Evolutionary conservation across 2,329 filamentous ascomycete species (phyloP).

Genomic region (Venturia pyrina): DNA sequence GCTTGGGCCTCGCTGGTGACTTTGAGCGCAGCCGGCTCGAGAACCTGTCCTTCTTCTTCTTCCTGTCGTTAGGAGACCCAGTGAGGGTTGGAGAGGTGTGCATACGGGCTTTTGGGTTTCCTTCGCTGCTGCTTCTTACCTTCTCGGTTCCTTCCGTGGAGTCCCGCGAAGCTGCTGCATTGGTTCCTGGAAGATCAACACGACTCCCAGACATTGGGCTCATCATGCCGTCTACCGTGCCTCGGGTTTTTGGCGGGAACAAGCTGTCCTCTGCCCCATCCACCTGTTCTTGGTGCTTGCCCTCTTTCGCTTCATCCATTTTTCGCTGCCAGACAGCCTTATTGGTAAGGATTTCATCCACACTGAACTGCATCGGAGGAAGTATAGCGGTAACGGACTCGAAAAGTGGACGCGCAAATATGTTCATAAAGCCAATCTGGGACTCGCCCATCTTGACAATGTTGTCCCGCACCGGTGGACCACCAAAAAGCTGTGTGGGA

Average conservation of each 20-base stretch:
- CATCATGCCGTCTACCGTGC: slow-evolving; percentile 5
- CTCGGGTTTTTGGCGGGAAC: not conserved
- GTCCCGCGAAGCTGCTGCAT: not conserved
- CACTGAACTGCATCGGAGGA: slow-evolving; percentile 73
- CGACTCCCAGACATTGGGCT: slow-evolving; percentile 8
- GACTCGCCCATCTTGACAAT: slow-evolving; percentile 72
- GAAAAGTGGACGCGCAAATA: slow-evolving; percentile 89
- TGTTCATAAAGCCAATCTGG: slow-evolving; percentile 92
- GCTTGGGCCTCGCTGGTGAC: slow-evolving; percentile 14
- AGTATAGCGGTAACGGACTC: slow-evolving; percentile 78
- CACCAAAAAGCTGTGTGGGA: slow-evolving; percentile 72
- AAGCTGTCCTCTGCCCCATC: not conserved
- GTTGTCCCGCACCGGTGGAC: slow-evolving; percentile 72
- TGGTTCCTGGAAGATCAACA: slow-evolving; percentile 1
- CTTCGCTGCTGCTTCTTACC: not conserved
- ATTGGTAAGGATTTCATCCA: slow-evolving; percentile 72
- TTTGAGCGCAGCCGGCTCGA: slow-evolving; percentile 12
- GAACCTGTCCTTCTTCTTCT: not conserved
- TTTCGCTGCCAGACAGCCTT: slow-evolving; percentile 61
- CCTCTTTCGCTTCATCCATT: slow-evolving; percentile 47
- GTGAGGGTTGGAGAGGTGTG: not conserved
- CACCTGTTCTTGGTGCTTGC: slow-evolving; percentile 15
- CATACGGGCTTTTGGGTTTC: not conserved
- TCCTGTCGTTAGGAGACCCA: not conserved
- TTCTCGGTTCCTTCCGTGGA: not conserved